Conservation (phyloP, 441 rosid genomes). For the Populus hybrid region DNA sequence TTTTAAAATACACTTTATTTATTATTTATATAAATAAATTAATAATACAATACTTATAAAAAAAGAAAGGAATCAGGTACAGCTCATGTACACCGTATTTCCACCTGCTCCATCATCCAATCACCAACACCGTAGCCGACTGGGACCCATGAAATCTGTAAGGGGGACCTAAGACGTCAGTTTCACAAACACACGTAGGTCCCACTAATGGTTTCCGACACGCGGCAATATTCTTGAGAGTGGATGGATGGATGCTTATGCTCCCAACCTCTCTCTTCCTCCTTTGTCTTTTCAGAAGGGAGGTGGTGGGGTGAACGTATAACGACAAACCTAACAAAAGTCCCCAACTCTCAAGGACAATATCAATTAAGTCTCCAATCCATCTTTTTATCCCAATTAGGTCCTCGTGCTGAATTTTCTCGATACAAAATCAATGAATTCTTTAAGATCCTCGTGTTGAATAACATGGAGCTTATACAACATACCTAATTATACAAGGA, state of each 20-base stretch:
- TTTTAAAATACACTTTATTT: too few relatives aligned
- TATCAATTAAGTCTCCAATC: background rate
- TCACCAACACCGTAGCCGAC: background rate
- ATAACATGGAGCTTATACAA: too few relatives aligned
- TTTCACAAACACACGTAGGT: too few relatives aligned
- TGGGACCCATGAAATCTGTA: background rate
- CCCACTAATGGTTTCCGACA: background rate
- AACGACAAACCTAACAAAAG: background rate
- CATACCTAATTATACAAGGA: too few relatives aligned
- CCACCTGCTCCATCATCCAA: background rate
- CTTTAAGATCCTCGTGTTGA: too few relatives aligned
- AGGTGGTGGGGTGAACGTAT: too few relatives aligned
- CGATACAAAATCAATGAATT: too few relatives aligned
- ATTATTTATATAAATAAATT: too few relatives aligned
- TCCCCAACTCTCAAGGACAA: background rate
- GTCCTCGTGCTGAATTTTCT: background rate
- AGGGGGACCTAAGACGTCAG: too few relatives aligned
- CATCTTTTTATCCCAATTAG: background rate
- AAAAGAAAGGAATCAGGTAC: too few relatives aligned
- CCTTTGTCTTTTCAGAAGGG: constrained; percentile 11
- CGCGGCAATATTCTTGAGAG: constrained; percentile 8
- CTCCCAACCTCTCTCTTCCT: background rate
- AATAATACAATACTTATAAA: too few relatives aligned
- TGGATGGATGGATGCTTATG: background rate
- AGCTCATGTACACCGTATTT: too few relatives aligned